These are phyloP conservation scores for Hibiscus tridactylites DNA, from an alignment of 345 rosid species.

Conservation along the genomic window DNA sequence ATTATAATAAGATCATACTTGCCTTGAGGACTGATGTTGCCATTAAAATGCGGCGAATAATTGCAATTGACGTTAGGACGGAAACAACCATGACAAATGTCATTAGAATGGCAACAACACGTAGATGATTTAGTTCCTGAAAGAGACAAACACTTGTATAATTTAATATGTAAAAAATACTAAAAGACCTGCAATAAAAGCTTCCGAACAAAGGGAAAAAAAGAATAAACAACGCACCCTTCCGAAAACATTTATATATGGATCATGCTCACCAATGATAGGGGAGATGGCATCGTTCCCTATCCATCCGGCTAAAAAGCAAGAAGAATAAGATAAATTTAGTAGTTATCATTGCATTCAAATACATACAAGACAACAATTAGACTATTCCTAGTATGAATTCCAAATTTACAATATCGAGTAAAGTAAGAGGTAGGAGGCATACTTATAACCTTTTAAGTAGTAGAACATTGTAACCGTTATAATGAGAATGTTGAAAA, in stretches of 20 bases:
- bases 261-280: constrained; percentile 78
- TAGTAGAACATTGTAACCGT: constrained; percentile 83
- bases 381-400: neutral
- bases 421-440: neutral
- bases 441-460: constrained; percentile 54
- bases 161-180: neutral
- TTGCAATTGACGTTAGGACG: constrained; percentile 81
- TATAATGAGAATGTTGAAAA: constrained; percentile 71
- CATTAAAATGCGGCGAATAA: constrained; percentile 83
- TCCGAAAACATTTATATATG: constrained; percentile 63
- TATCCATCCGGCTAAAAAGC: constrained; percentile 83
- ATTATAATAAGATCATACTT: constrained; percentile 20
- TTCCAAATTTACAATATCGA: neutral
- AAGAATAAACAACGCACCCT: constrained; percentile 45
- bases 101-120: constrained; percentile 65
- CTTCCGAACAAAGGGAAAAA: neutral
- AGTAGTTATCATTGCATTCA: constrained; percentile 8
- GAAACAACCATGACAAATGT: constrained; percentile 67
- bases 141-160: constrained; percentile 15
- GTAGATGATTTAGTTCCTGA: constrained; percentile 81
- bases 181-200: neutral
- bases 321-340: constrained; percentile 6
- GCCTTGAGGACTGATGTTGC: constrained; percentile 96
- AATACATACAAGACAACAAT: neutral
- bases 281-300: constrained; percentile 89